These are phyloP conservation scores for Vigna mungo DNA, from an alignment of 306 rosid species.

Conservation along the genomic window DNA sequence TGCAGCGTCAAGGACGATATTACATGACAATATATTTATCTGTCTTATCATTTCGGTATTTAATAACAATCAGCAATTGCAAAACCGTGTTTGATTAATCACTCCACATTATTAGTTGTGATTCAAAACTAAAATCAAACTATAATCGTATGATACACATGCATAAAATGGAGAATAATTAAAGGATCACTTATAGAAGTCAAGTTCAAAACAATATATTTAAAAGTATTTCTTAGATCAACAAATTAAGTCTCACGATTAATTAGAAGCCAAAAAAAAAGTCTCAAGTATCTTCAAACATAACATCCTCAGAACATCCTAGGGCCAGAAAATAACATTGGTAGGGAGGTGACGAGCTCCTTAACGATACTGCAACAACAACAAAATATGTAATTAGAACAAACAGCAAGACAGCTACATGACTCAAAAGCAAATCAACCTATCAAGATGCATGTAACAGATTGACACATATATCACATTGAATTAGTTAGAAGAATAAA, in stretches of 20 bases:
- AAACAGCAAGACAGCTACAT: neutral
- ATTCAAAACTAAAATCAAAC: too few species aligned
- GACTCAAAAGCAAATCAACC: neutral
- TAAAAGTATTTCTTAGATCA: slow-evolving; percentile 33
- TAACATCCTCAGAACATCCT: slow-evolving; percentile 31
- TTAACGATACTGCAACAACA: slow-evolving; percentile 77
- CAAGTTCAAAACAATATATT: slow-evolving; percentile 3
- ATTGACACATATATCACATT: neutral
- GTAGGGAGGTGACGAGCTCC: neutral
- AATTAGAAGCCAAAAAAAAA: slow-evolving; percentile 34
- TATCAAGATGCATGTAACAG: neutral
- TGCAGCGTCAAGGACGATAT: too few species aligned
- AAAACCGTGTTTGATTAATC: neutral
- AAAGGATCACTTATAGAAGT: neutral
- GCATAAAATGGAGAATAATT: neutral
- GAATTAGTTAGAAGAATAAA: neutral
- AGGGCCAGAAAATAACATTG: slow-evolving; percentile 19
- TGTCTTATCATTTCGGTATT: too few species aligned
- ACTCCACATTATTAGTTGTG: too few species aligned
- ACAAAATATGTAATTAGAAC: neutral
- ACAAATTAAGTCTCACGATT: slow-evolving; percentile 43
- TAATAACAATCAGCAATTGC: too few species aligned
- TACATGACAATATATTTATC: too few species aligned
- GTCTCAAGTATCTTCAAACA: slow-evolving; percentile 41
- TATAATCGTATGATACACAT: neutral